These are phyloP conservation scores for Scenedesmus sp. DNA, from an alignment of 163 green algal species.

Conservation along the genomic window DNA sequence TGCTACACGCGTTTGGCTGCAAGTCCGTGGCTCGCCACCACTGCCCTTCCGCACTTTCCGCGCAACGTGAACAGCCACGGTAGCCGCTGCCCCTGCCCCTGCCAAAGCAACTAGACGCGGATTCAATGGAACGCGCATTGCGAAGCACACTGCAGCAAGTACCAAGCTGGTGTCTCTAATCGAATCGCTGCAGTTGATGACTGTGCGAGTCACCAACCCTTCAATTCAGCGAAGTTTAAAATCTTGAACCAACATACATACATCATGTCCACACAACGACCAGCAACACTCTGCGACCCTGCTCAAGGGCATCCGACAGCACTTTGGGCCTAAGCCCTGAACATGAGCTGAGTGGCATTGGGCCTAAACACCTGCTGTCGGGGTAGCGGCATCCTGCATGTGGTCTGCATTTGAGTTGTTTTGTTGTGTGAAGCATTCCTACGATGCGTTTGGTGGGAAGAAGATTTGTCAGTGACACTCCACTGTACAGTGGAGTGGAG, in stretches of 20 bases:
- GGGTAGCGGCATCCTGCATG: background rate
- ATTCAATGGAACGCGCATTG: background rate
- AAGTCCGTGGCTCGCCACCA: background rate
- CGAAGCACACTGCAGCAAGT: background rate
- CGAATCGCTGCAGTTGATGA: background rate
- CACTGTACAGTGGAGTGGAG: too few species aligned
- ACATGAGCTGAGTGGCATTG: background rate
- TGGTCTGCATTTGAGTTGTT: too few species aligned
- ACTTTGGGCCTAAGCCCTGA: slow-evolving; percentile 1
- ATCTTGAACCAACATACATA: background rate
- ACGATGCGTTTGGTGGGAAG: too few species aligned
- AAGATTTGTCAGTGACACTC: too few species aligned
- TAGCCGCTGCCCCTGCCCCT: too few species aligned
- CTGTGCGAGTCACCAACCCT: background rate
- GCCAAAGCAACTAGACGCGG: background rate
- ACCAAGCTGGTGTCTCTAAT: background rate
- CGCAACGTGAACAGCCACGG: background rate
- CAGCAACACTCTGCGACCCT: background rate
- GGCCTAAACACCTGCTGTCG: background rate
- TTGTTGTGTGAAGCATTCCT: too few species aligned
- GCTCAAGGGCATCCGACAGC: background rate
- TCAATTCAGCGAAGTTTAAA: too few species aligned
- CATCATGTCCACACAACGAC: background rate
- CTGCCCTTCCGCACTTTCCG: background rate
- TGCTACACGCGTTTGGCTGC: background rate